Evolutionary conservation across 2,329 filamentous ascomycete species (phyloP).

Genomic region (Allantophomopsis lycopodina): DNA sequence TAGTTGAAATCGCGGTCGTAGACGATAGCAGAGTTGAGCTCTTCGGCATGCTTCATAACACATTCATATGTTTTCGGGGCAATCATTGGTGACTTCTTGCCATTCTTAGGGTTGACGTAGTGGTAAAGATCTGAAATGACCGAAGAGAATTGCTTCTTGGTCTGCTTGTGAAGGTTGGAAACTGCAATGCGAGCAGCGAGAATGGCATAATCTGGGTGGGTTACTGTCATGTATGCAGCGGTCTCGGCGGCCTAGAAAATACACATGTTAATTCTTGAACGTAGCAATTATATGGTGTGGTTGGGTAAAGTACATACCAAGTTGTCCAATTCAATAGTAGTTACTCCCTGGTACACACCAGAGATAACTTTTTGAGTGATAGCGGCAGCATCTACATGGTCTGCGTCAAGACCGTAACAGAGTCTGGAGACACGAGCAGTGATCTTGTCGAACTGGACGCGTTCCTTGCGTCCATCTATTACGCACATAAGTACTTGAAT

Average conservation of each 20-base stretch:
- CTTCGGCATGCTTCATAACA: conserved; percentile 90
- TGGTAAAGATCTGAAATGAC: conserved; percentile 88
- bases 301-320: conserved; percentile 47
- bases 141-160: conserved; percentile 98
- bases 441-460: conserved; percentile 99
- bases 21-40: conserved; percentile 96
- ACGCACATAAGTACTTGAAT: conserved; percentile 4
- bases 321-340: conserved; percentile 91
- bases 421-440: conserved; percentile 93
- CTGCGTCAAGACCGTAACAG: conserved; percentile 92
- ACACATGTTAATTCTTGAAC: not conserved
- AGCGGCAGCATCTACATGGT: conserved; percentile 91
- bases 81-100: conserved; percentile 80
- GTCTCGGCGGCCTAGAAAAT: conserved; percentile 77
- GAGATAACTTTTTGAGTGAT: conserved; percentile 99
- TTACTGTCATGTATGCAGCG: conserved; percentile 98
- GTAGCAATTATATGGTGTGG: too few species aligned
- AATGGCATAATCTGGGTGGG: conserved; percentile 96
- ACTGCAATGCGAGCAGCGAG: conserved; percentile 96
- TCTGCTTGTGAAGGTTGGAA: conserved; percentile 99
- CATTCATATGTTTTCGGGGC: conserved; percentile 80
- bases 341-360: conserved; percentile 96
- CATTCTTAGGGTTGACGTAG: conserved; percentile 93
- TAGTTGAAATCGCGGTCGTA: conserved; percentile 99
- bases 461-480: conserved; percentile 95